A percentile compares a stretch with the other conserved stretches of the same genome.
These are phyloP conservation scores for Fusarium chlamydosporum DNA, from an alignment of 2,329 filamentous ascomycete genomes.

Conservation along the genomic window DNA sequence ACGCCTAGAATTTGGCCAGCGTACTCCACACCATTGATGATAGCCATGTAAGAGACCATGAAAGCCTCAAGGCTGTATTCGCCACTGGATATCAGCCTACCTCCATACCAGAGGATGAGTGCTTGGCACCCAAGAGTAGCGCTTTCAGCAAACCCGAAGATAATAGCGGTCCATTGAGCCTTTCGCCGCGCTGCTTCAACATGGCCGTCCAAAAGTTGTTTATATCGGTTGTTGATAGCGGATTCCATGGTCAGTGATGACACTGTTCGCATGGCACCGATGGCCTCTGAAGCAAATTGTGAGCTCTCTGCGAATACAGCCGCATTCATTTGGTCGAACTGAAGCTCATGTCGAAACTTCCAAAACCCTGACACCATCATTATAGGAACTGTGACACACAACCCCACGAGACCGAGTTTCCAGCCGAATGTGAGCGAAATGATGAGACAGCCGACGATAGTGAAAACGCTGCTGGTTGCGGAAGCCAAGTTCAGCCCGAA, in stretches of 20 bases:
- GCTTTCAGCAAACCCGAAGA: conserved; percentile 79
- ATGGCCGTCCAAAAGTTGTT: conserved; percentile 69
- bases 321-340: conserved; percentile 74
- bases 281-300: conserved; percentile 80
- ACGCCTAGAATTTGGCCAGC: conserved; percentile 66
- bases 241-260: conserved; percentile 78
- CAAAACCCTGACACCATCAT: conserved; percentile 54
- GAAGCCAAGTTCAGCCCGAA: conserved; percentile 52
- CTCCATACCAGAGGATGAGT: conserved; percentile 76
- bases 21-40: conserved; percentile 73
- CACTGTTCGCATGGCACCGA: conserved; percentile 80
- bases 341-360: conserved; percentile 62
- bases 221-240: conserved; percentile 73
- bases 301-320: conserved; percentile 79
- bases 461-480: conserved; percentile 49
- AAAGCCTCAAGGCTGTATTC: conserved; percentile 65
- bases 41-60: conserved; percentile 73
- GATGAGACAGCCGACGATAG: conserved; percentile 48
- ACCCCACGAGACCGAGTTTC: conserved; percentile 57
- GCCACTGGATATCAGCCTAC: conserved; percentile 65
- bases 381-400: conserved; percentile 54
- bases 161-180: conserved; percentile 71
- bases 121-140: conserved; percentile 73
- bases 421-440: conserved; percentile 53
- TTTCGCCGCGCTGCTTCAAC: conserved; percentile 71